These are phyloP conservation scores for Paracamarosporium sp. DNA, from an alignment of 2,329 filamentous ascomycete genomes.

Conservation along the genomic window DNA sequence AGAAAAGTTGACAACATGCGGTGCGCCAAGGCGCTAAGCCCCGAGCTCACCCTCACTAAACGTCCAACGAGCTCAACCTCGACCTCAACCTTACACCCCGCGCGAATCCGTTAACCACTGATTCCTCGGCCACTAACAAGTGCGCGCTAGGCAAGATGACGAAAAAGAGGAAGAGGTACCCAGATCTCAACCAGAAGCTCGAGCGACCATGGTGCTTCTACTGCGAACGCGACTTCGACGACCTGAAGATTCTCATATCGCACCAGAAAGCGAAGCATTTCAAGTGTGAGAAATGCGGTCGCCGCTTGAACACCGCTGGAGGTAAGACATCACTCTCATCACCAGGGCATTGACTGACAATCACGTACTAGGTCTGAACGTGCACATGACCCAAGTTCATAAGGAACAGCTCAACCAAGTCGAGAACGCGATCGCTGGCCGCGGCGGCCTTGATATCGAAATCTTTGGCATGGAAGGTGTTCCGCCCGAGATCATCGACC, in stretches of 20 bases:
- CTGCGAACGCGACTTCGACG: conserved; percentile 98
- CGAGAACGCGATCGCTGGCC: conserved; percentile 89
- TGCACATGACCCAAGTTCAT: conserved; percentile 98
- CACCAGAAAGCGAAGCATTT: conserved; percentile 99
- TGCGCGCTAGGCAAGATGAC: conserved; percentile 29
- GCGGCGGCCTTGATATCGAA: conserved; percentile 86
- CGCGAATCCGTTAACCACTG: not conserved
- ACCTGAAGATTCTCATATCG: conserved; percentile 92
- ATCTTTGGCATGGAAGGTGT: conserved; percentile 99
- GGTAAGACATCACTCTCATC: conserved; percentile 57
- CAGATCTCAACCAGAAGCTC: conserved; percentile 87
- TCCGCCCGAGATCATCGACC: conserved; percentile 80
- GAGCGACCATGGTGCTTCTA: conserved; percentile 96
- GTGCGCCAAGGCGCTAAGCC: conserved; percentile 25
- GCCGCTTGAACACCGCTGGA: conserved; percentile 91
- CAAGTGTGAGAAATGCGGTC: conserved; percentile 90
- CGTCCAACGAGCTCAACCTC: not conserved
- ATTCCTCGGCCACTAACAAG: not conserved
- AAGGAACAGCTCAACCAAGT: conserved; percentile 88
- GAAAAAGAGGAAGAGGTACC: conserved; percentile 88
- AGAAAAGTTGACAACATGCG: conserved; percentile 25
- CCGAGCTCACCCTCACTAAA: conserved; percentile 18
- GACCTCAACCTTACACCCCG: not conserved
- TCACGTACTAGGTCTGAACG: conserved; percentile 73
- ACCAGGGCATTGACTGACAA: not conserved